Base-by-base conservation (phyloP, 306 rosid genomes). In the Pyrus pyrifolia region DNA sequence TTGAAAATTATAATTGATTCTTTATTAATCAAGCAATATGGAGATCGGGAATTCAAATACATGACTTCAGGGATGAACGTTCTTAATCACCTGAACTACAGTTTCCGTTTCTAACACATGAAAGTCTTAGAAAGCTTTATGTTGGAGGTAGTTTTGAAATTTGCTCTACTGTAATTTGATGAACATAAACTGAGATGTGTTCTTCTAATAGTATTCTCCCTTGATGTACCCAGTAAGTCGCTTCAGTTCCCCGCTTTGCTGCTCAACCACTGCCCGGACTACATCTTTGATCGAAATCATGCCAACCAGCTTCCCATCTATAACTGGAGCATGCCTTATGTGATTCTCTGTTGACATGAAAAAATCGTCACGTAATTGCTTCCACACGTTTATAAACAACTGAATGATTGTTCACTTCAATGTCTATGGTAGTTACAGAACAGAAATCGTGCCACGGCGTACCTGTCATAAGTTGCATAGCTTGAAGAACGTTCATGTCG, bases 381-480 rank as follows among this genome's bases (percentile, higher is more conserved):
- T 51, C 71, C 38, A 25, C 44, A 6, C 23, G 30, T 42, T 3
- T 5, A 61, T 31, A 46, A 38, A 51, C 12, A 15, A 53, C 23
- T 52, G 51, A 63, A 35, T 18, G 29, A 45, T 42, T 21, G 66
- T 61, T 13, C 21, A 62, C 64, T 73, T 30, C 17, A 59, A 42
- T 60, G 40, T 78, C 11, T 27, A 23, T 76, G 70, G 29, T 38
- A 76, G 68, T 31, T 21, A 58, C 25, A 45, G 58, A 71, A 63
- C 23, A 59, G 35, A 64, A 55, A 13, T 65, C 40, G n/a, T 51
- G 67, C 27, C 57, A 30, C 25, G 17, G 58, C 52, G 79, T 84
- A 89, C 97, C 95, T 79, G 89, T 84, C 98, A 95, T 95, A 29
- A 95, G 88, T 82, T 85, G 83, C 98, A 95, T 90, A 81, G 99